These are phyloP conservation scores for Sporothrix luriei DNA, from an alignment of 2,329 filamentous ascomycete species.

Conservation along the genomic window DNA sequence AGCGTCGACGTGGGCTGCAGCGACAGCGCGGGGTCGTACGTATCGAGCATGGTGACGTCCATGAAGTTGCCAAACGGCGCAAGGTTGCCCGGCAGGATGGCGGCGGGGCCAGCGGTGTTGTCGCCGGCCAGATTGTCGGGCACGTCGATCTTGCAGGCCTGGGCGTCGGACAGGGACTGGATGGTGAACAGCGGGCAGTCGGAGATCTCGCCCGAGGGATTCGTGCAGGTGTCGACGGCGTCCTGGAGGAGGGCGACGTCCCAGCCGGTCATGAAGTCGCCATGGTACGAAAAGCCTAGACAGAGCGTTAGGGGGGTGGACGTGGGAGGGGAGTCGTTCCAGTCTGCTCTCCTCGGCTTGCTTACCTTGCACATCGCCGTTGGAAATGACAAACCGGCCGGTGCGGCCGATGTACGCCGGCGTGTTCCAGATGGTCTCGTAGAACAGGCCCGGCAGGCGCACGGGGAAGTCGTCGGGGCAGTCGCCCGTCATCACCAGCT, in stretches of 20 bases:
- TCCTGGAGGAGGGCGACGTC: slow-evolving; percentile 66
- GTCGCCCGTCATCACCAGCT: slow-evolving; percentile 71
- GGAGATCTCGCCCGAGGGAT: slow-evolving; percentile 64
- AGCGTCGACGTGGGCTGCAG: slow-evolving; percentile 33
- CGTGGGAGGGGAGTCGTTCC: no score
- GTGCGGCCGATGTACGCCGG: slow-evolving; percentile 61
- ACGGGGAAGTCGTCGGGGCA: slow-evolving; percentile 71
- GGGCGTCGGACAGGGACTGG: slow-evolving; percentile 58
- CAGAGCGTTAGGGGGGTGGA: background rate
- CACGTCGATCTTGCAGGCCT: slow-evolving; percentile 63
- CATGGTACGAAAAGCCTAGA: slow-evolving; percentile 74
- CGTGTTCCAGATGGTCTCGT: slow-evolving; percentile 83
- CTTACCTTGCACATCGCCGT: slow-evolving; percentile 73
- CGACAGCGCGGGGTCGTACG: slow-evolving; percentile 32
- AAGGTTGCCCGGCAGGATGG: slow-evolving; percentile 65
- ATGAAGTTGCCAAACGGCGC: slow-evolving; percentile 43
- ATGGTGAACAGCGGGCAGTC: slow-evolving; percentile 78
- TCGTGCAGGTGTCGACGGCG: slow-evolving; percentile 76
- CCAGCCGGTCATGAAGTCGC: slow-evolving; percentile 82
- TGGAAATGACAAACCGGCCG: slow-evolving; percentile 74
- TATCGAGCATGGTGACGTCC: slow-evolving; percentile 30
- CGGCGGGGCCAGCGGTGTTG: slow-evolving; percentile 57
- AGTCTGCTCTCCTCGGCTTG: background rate
- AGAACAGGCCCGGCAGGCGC: slow-evolving; percentile 76
- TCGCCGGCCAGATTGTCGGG: slow-evolving; percentile 61